Base-by-base conservation (phyloP, 352 stramenopile genomes). In the Phytophthora ohioensis region DNA sequence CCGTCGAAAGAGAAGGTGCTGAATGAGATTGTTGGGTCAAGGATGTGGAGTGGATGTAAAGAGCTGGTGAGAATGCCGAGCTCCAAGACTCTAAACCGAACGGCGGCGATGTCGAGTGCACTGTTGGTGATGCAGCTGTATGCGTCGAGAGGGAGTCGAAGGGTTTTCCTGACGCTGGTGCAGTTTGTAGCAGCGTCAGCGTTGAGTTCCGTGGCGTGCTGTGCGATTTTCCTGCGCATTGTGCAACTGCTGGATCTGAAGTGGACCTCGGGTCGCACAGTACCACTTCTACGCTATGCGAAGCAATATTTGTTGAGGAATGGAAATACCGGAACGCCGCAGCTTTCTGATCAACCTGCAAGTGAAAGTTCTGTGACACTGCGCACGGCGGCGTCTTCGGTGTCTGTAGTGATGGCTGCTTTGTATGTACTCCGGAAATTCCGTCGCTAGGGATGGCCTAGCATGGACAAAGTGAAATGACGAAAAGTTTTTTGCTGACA, bases 91-190 rank as follows among this genome's bases (percentile, higher is more conserved):
- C 73, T 95, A 17, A 84, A 93, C 38, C 85, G 84, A 34, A 91
- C 88, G 3, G 87, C 85, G 12, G 83, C 84, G 1, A 77, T 90
- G 49, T 95, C 88, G 4, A 91, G 81, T 38, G 87, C 79, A 12
- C 63, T 95, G 30, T 73, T 95, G 38, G 83, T 88, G 12, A 78
- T 93, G 17, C 88, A 94, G 79, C 51, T 95, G 21, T 93, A 92
- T 66, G 74, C 82, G 42, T 95, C 86, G 30, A 81, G 75, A 42
- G 59, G 75, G 27, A 93, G 86, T 57, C 84, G 88, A 7, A 84
- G 70, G 34, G 78, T 84, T 52, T 84, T 94, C 43, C 39, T 91
- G 5, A 76, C 74, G 9, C 79, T 90, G 48, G 46, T 88, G 17
- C 86, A 91, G 60, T 86, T 94, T 51, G 59, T 84, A 12, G 61